Conservation (phyloP, 352 stramenopile species). For the Globisporangium splendens region DNA sequence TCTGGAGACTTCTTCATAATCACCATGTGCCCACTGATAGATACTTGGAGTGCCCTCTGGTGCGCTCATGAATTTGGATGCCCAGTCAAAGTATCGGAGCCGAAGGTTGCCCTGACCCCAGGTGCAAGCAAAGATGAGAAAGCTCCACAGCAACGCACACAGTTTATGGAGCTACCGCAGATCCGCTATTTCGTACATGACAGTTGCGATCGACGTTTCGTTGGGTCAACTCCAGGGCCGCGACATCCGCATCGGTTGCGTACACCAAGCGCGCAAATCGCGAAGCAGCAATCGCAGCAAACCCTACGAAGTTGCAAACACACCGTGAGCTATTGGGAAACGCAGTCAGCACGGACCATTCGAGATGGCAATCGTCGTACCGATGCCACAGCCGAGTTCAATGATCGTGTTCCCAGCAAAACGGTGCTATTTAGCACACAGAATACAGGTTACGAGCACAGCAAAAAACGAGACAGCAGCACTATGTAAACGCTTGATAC, state of each 20-base stretch:
- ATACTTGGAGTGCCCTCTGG: background rate
- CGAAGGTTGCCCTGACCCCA: slow-evolving; percentile 17
- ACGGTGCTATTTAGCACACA: slow-evolving; percentile 13
- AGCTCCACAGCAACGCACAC: background rate
- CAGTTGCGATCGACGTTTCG: slow-evolving; percentile 33
- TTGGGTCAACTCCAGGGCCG: slow-evolving; percentile 30
- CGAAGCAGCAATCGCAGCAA: slow-evolving; percentile 41
- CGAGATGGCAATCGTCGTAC: slow-evolving; percentile 14
- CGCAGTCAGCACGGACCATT: background rate
- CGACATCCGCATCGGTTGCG: slow-evolving; percentile 40
- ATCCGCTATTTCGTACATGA: slow-evolving; percentile 10
- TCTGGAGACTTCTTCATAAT: slow-evolving; percentile 15
- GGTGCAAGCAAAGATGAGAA: background rate
- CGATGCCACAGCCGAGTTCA: slow-evolving; percentile 55
- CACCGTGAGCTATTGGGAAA: background rate
- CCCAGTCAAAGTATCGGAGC: slow-evolving; percentile 24
- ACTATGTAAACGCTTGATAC: background rate
- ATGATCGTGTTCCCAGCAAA: slow-evolving; percentile 34
- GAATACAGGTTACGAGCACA: background rate
- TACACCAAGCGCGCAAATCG: slow-evolving; percentile 30
- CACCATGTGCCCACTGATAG: slow-evolving; percentile 26
- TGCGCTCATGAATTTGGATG: slow-evolving; percentile 7
- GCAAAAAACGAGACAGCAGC: background rate
- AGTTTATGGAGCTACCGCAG: background rate
- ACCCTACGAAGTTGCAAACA: slow-evolving; percentile 20